phyloP scores from a whole-genome alignment of 208 protist species.

The Trypanosoma mega region DNA sequence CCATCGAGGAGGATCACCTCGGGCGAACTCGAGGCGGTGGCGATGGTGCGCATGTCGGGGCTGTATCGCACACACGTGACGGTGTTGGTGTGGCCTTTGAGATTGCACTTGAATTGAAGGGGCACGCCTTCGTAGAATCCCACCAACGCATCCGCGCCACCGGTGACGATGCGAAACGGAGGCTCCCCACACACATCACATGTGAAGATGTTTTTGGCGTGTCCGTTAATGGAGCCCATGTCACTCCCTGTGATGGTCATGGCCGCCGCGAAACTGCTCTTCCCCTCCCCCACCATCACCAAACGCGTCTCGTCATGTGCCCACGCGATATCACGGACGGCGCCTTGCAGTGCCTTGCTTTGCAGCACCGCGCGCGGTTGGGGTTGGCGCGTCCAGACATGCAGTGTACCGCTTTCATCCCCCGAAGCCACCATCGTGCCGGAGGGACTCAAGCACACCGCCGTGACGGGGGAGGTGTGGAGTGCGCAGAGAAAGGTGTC shows the following conservation, averaged over 20 bases:
- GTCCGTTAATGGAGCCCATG: constrained; percentile 47
- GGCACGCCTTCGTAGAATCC: constrained; percentile 73
- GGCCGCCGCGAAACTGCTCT: constrained; percentile 32
- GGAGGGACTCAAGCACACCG: constrained; percentile 40
- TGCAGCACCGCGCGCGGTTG: constrained; percentile 37
- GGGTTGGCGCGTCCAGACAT: constrained; percentile 33
- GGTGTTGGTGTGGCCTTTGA: constrained; percentile 38
- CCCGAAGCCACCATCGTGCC: constrained; percentile 49
- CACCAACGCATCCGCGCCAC: constrained; percentile 35
- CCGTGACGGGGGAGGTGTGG: constrained; percentile 42
- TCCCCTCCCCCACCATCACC: constrained; percentile 61
- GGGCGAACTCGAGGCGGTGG: constrained; percentile 26
- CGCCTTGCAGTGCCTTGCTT: constrained; percentile 30
- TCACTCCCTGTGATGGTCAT: constrained; percentile 37
- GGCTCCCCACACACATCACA: constrained; percentile 42
- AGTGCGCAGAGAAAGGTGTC: constrained; percentile 17
- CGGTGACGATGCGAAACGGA: constrained; percentile 55
- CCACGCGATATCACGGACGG: constrained; percentile 61
- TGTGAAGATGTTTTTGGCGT: constrained; percentile 42
- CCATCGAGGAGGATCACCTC: constrained; percentile 54
- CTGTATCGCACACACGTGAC: constrained; percentile 73
- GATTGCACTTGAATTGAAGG: constrained; percentile 50
- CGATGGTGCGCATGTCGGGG: constrained; percentile 44
- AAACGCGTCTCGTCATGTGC: constrained; percentile 52
- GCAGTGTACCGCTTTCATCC: constrained; percentile 48